phyloP scores from a whole-genome alignment of 2,329 filamentous ascomycete genomes.

The Thielaviopsis populi region DNA sequence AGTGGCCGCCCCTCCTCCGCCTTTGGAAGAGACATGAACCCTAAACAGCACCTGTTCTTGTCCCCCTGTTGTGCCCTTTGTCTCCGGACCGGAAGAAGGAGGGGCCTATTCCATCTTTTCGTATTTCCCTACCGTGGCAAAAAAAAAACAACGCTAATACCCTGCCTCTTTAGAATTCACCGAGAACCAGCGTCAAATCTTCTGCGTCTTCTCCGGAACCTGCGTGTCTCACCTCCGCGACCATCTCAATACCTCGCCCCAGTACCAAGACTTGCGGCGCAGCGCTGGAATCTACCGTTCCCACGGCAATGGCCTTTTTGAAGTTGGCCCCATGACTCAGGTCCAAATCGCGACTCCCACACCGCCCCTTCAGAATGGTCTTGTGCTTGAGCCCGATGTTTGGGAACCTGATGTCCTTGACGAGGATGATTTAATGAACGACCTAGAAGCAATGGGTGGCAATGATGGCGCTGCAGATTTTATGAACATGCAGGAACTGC shows the following conservation, averaged over 20 bases:
- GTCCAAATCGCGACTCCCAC: not conserved
- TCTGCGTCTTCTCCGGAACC: conserved; percentile 89
- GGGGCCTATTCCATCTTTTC: no score
- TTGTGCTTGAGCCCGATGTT: not conserved
- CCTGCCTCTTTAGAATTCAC: conserved; percentile 59
- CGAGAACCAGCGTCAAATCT: conserved; percentile 84
- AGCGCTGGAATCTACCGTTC: not conserved
- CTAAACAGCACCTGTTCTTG: no score
- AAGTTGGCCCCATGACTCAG: not conserved
- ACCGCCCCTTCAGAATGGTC: not conserved
- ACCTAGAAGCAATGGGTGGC: not conserved
- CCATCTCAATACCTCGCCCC: conserved; percentile 49
- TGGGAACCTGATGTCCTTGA: not conserved
- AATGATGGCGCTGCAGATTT: not conserved
- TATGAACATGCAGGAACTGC: conserved; percentile 4
- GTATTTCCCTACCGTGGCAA: no score
- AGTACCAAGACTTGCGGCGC: conserved; percentile 32
- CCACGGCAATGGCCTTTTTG: not conserved
- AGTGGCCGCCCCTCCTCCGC: conserved; percentile 21
- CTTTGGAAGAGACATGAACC: no score
- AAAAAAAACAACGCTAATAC: conserved; percentile 19
- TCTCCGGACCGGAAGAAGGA: no score
- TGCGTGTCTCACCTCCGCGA: conserved; percentile 66
- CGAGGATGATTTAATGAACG: conserved; percentile 1
- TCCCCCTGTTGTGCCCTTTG: no score